Conservation (phyloP, 352 stramenopile species). For the Phytophthora foliorum region DNA sequence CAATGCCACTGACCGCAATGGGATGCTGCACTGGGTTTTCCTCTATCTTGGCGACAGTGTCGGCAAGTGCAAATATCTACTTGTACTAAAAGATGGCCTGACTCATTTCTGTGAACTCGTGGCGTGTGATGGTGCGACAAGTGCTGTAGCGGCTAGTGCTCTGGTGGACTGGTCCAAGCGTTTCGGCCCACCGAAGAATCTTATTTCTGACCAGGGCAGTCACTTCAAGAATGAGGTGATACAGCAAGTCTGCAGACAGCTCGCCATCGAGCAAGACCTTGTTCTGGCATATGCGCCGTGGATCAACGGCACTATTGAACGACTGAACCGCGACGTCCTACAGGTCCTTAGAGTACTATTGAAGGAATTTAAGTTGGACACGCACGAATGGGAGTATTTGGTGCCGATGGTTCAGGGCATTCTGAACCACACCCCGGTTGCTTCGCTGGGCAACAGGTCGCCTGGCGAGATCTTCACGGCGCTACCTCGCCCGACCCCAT, state of each 20-base stretch:
- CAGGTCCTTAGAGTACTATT: conserved; percentile 4
- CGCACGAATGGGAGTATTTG: not conserved
- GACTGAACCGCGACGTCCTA: conserved; percentile 1
- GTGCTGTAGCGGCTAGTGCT: too few species aligned
- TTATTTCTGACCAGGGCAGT: too few species aligned
- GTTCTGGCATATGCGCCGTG: not conserved
- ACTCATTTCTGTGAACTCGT: not conserved
- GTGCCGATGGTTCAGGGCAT: conserved; percentile 1
- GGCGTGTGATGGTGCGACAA: too few species aligned
- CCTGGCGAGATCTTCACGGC: conserved; percentile 3
- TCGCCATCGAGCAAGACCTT: too few species aligned
- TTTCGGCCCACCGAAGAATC: too few species aligned
- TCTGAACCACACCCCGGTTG: conserved; percentile 2
- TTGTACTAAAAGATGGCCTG: not conserved
- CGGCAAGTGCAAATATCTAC: not conserved
- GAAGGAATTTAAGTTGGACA: conserved; percentile 5
- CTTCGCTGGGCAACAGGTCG: not conserved
- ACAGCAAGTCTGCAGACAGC: too few species aligned
- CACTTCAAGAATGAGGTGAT: too few species aligned
- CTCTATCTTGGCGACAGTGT: not conserved
- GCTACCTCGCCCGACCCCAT: not conserved
- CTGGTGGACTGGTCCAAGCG: too few species aligned
- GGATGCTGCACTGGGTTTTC: not conserved
- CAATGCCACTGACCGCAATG: not conserved
- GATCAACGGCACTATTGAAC: not conserved